Evolutionary conservation across 257 asterid species (phyloP), one percentile per base, ranked within the genome.

Genomic region (Thymus quinquecostatus): DNA sequence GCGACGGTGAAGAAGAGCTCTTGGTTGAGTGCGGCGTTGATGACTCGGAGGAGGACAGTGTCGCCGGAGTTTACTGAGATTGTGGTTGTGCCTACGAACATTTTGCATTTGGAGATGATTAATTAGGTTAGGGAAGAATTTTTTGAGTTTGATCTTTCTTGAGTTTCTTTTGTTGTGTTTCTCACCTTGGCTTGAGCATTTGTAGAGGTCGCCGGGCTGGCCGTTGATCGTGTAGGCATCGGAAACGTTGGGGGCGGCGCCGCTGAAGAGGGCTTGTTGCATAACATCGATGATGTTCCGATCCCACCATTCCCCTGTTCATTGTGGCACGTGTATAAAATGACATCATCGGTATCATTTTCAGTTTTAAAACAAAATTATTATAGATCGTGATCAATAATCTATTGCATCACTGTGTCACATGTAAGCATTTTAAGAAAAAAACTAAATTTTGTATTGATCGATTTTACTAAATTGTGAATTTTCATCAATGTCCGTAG

Each of bases 21-120:
- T 56, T 88, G 92, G 69, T 88, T 86, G 74, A 88, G 85, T 78
- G 89, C 92, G 61, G 90, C 88, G 66, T 88, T 88, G 88, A 88
- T 86, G 32, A 84, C 84, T 78, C 96, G 68, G 1, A 88, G 75
- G 4, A 86, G 85, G 48, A 88, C 77, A 0, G 66, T 81, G 64
- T 88, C 88, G 1, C 90, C 92, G 0, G 80, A 50, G 38, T 84
- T 82, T 66, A 88, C 90, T 2, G 68, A 68, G 47, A 81, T 74
- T 60, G 73, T 88, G 14, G 60, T 67, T 1, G 95, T 86, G 58
- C 77, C 95, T 49, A 13, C 55, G n/a, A 14, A 49, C 11, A 10
- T 8, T 12, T 49, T n/a, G 8, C 7, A 47, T 47, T 47, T 49
- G 12, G 28, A 3, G 1, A 12, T 49, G 3, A 2, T 13, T 49